These are phyloP conservation scores for Thermoascus crustaceus DNA, from an alignment of 2,329 filamentous ascomycete species.

Conservation along the genomic window DNA sequence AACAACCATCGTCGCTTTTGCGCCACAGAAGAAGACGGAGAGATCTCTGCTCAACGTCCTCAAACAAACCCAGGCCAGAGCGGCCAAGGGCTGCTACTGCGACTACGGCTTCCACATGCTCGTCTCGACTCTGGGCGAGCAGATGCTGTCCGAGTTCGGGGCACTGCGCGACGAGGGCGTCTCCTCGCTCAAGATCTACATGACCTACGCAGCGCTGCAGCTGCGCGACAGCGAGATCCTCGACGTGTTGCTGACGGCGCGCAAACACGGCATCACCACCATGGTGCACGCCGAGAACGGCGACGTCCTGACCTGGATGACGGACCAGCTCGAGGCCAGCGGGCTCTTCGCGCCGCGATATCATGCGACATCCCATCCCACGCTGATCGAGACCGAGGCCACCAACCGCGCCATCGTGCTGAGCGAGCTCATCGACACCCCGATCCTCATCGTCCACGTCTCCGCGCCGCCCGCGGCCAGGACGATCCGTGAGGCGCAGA, in stretches of 20 bases:
- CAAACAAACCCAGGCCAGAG: conserved; percentile 35
- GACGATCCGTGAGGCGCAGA: conserved; percentile 45
- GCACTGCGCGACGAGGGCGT: conserved; percentile 32
- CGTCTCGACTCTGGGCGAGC: conserved; percentile 22
- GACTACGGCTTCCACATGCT: conserved; percentile 48
- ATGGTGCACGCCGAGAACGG: conserved; percentile 35
- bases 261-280: conserved; percentile 36
- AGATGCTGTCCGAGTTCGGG: conserved; percentile 32
- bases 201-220: conserved; percentile 39
- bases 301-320: conserved; percentile 35
- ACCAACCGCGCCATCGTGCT: conserved; percentile 45
- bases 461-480: conserved; percentile 40
- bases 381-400: conserved; percentile 37
- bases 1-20: conserved; percentile 43
- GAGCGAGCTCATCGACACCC: conserved; percentile 42
- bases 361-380: conserved; percentile 35
- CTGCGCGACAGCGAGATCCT: conserved; percentile 35
- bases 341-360: conserved; percentile 31
- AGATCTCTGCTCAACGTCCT: conserved; percentile 38
- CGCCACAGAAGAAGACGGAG: conserved; percentile 39
- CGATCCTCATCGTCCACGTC: conserved; percentile 48
- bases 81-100: conserved; percentile 38
- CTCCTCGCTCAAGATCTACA: conserved; percentile 41
- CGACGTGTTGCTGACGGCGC: conserved; percentile 34
- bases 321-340: conserved; percentile 29